Evolutionary conservation across 805 yeast species (phyloP).

Genomic region (Monosporozyma siamensis): DNA sequence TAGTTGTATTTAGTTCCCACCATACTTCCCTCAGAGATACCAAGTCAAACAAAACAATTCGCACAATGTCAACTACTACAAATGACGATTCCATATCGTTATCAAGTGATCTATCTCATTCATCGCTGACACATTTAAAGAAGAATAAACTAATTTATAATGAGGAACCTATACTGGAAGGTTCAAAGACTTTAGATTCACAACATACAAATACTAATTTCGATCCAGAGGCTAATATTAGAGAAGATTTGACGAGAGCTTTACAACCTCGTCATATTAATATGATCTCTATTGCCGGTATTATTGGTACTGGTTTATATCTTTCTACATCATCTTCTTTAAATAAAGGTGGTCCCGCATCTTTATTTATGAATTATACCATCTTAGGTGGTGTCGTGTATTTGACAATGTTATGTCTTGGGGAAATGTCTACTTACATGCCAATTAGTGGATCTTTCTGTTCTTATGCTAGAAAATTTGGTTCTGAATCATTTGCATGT

Average conservation of each 20-base stretch:
- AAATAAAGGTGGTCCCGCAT: constrained; percentile 43
- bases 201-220: background rate
- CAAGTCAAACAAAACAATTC: too few relatives aligned
- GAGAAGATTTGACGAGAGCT: constrained; percentile 9
- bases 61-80: background rate
- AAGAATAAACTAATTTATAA: background rate
- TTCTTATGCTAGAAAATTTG: constrained; percentile 48
- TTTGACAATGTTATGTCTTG: constrained; percentile 43
- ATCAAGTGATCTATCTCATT: background rate
- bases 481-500: constrained; percentile 60
- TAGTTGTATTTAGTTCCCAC: too few relatives aligned
- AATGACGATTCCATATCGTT: background rate
- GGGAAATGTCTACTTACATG: constrained; percentile 47
- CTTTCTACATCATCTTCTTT: constrained; percentile 45
- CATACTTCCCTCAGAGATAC: too few relatives aligned
- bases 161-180: background rate
- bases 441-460: constrained; percentile 54
- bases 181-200: background rate
- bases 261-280: constrained; percentile 59
- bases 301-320: constrained; percentile 63
- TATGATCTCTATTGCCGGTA: constrained; percentile 73
- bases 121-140: background rate
- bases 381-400: constrained; percentile 45
- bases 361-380: constrained; percentile 40
- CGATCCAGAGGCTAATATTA: constrained; percentile 9